These are phyloP conservation scores for Xylariaceae sp. DNA, from an alignment of 2,329 filamentous ascomycete species.

Conservation along the genomic window DNA sequence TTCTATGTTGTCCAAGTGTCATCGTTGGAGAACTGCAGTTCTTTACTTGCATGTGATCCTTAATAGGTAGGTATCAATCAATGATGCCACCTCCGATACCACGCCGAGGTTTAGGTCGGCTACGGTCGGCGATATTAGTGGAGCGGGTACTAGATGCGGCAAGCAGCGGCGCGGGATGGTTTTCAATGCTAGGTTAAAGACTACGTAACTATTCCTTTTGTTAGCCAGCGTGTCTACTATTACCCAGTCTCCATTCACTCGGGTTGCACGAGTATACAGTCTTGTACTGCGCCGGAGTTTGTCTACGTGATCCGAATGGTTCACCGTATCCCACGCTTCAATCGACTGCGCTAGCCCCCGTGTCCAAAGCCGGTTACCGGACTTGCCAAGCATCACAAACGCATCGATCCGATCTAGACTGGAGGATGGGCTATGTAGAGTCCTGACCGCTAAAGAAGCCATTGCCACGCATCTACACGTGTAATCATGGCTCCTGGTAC, in stretches of 20 bases:
- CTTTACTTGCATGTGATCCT: too few species aligned
- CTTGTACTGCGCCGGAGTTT: neutral
- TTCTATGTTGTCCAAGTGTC: too few species aligned
- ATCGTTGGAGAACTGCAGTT: too few species aligned
- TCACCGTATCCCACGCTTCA: neutral
- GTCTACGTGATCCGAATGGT: conserved; percentile 1
- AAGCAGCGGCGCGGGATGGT: neutral
- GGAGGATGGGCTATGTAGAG: neutral
- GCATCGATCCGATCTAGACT: conserved; percentile 8
- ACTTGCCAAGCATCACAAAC: conserved; percentile 12
- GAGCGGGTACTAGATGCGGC: too few species aligned
- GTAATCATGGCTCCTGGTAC: conserved; percentile 12
- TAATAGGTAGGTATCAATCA: too few species aligned
- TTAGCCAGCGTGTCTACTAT: too few species aligned
- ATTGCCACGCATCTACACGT: conserved; percentile 16
- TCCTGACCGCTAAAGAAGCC: conserved; percentile 18
- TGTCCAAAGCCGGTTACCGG: conserved; percentile 19
- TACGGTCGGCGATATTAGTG: conserved; percentile 12
- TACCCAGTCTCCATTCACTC: neutral
- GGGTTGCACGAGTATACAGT: neutral
- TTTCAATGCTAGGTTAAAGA: too few species aligned
- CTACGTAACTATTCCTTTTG: too few species aligned
- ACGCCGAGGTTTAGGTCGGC: conserved; percentile 6
- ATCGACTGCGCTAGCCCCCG: too few species aligned
- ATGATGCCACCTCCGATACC: neutral